Evolutionary conservation across 345 rosid genomes (phyloP).

Genomic region (Excoecaria agallocha): DNA sequence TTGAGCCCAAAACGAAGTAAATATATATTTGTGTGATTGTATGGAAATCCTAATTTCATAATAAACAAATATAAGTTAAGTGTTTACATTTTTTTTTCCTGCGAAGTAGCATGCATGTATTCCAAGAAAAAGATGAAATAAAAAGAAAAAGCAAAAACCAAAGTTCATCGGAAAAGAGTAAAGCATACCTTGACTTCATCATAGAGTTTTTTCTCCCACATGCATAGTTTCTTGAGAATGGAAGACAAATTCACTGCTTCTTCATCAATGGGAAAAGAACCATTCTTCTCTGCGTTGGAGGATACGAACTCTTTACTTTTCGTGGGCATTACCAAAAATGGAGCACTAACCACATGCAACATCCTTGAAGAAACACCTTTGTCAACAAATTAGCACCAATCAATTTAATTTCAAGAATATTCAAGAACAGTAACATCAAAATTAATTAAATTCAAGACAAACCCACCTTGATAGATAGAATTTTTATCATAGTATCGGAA

Average conservation of each 20-base stretch:
- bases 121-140: not conserved
- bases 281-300: constrained; percentile 18
- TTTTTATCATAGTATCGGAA: constrained; percentile 32
- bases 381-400: not conserved
- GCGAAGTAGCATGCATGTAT: constrained; percentile 10
- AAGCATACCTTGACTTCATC: constrained; percentile 63
- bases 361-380: constrained; percentile 39
- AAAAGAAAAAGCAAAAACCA: not conserved
- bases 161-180: constrained; percentile 18
- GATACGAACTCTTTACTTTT: not conserved
- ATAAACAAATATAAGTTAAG: not conserved
- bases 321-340: not conserved
- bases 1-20: not conserved
- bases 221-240: constrained; percentile 47
- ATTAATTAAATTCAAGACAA: not conserved
- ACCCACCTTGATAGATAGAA: constrained; percentile 31
- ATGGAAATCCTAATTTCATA: not conserved
- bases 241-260: constrained; percentile 51
- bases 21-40: not conserved
- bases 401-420: not conserved
- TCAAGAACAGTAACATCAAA: not conserved
- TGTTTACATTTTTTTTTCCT: not conserved
- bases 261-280: constrained; percentile 22
- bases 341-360: constrained; percentile 27
- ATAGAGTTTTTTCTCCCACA: constrained; percentile 79